Base-by-base conservation (phyloP, 345 rosid species). In the Toxicodendron radicans region DNA sequence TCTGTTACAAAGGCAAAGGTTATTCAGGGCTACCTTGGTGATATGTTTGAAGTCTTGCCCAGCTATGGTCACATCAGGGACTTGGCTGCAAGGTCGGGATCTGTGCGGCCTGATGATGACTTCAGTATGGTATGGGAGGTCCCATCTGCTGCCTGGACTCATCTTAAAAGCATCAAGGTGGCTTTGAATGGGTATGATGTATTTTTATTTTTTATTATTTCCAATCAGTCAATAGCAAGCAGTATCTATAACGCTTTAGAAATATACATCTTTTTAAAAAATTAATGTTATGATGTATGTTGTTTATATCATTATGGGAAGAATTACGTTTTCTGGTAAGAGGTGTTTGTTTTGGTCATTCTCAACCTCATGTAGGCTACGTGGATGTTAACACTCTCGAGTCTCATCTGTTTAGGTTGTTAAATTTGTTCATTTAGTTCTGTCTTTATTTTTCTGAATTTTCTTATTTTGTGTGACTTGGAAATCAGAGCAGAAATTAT, bases 51-150 rank as follows among this genome's bases (percentile, higher is more conserved):
- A 83, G 99, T 95, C 64, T 84, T 93, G 78, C 92, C 99, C 76
- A 93, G 99, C 81, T 84, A 91, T 86, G 99, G 99, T 74, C 99
- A 95, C 84, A 89, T 93, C 51, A 87, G 99, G 75, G 98, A 93
- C 82, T 84, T 95, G 84, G 99, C 99, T 78, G 87, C 97, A 70
- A 91, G 97, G 83, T 91, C 97, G 51, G 98, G 97, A 77, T 95
- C 98, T 58, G 99, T 95, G 82, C 85, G 99, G 76, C 98, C 99
- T 58, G 89, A 91, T 84, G 99, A 93, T 58, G 97, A 95, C 83
- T 95, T 95, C 76, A 93, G 97, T 76, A 91, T 95, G 97, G 97
- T 93, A 49, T 95, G 99, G 99, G 99, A 95, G 87, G 99, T 93
- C 80, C 98, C 98, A 70, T 81, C 93, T 79, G 71, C 95, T 71